Evolutionary conservation across 148 eudicot species (phyloP), one percentile per base, ranked within the genome.

Genomic region (Rhododendron ferrugineum): DNA sequence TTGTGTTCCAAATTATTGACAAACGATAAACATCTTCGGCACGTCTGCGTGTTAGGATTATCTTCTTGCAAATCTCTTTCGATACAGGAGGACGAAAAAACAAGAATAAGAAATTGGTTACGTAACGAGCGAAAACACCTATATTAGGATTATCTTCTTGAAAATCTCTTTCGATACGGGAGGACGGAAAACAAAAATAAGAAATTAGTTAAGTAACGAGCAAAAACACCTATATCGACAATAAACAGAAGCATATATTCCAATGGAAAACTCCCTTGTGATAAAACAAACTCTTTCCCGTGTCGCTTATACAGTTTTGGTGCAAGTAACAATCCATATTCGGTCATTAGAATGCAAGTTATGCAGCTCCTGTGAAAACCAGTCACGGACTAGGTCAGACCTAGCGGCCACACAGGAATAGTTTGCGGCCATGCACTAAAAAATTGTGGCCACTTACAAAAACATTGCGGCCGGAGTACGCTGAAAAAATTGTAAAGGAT

Each of bases 401-500:
- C 37, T 36, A 36, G 37, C 37, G 37, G 37, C 37, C 37, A 36
- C 46, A 42, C 46, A 42, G 7, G 46, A 42, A 42, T 42, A 42
- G 46, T 42, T 42, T 42, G 46, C 46, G 7, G 46, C 46, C 46
- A 42, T 42, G 46, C 46, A 42, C 46, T 42, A 7, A 0, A 5
- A 42, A 5, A 42, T 42, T 42, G 46, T 7, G 46, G 46, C 46
- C 46, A 5, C 6, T 42, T 42, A 42, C 46, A 42, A 42, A 36
- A 42, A 42, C 7, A 42, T 42, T 36, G 37, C 3, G 46, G 46
- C 46, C 46, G 3, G 88, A 89, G 85, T 78, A 79, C 23, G 86
- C 83, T 2, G 82, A 84, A 2, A 89, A 82, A 32, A 82, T 81
- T 52, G 81, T 84, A 13, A 90, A 84, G 66, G 36, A 62, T 73